Base-by-base conservation (phyloP, 495 filamentous ascomycete genomes). In the Trypethelium eluteriae region DNA sequence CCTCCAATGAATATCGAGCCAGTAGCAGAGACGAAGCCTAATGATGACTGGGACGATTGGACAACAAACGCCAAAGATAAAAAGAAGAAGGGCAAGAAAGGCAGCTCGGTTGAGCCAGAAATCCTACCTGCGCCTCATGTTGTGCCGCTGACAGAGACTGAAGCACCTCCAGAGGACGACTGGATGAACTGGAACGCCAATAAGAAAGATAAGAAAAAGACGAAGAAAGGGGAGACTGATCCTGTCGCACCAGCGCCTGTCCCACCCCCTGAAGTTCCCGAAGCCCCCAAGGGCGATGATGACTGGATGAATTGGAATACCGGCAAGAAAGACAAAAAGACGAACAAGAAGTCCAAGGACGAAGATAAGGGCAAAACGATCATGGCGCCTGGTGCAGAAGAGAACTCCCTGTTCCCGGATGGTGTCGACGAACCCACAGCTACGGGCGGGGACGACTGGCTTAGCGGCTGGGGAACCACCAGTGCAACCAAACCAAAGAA, bases 401-500 rank as follows among this genome's bases (percentile, higher is more conserved):
- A 73, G 34, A 69, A 76, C 25, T 44, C 68, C 35, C 68, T 72
- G 67, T 62, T 59, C 3, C 72, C 74, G 5, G 75, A 72, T 44
- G 71, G 65, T 41, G 69, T 78, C 6, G 73, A 76, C 35, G 76
- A 78, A 67, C 75, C 76, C 1, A 71, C 69, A 39, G 68, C 70
- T 18, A 67, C 70, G 39, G 71, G 64, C 34, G 76, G 74, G 41
- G 74, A 74, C 18, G 74, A 67, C 46, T 71, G 69, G 71, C 56
- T 35, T 16, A 53, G 25, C 53, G 32, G 64, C 10, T 70, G 69
- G 69, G 63, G 68, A 2, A 72, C 70, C 16, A 69, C 66, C 3
- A 69, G 74, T 14, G 69, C 73, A n/a, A 76, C 75, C 65, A 80
- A 79, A 64, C 72, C 75, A 68, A 80, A 79, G 69, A 78, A 77